Evolutionary conservation across 1,284 basidiomycete genomes (phyloP).

Genomic region (Fomitopsis betulina): DNA sequence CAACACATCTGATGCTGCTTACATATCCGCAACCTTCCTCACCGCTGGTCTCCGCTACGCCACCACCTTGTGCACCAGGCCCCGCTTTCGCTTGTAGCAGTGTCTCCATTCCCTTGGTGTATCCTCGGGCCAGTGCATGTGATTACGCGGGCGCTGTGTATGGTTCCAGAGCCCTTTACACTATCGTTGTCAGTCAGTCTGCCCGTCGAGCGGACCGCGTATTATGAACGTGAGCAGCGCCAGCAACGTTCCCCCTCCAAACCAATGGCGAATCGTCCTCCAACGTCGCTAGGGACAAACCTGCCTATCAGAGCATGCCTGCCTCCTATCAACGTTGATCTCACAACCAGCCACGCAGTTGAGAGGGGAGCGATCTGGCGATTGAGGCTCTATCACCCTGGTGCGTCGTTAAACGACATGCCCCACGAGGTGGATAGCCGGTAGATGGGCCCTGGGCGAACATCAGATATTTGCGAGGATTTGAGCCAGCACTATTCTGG

Average conservation of each 20-base stretch:
- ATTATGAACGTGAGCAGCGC: background rate
- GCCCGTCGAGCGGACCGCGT: background rate
- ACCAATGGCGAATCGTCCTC: background rate
- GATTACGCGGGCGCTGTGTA: conserved; percentile 1
- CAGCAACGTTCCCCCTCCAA: background rate
- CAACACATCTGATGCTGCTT: background rate
- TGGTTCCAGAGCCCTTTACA: background rate
- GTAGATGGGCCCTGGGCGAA: conserved; percentile 1
- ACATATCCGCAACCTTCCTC: background rate
- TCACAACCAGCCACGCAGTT: background rate
- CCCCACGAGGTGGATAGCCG: conserved; percentile 2
- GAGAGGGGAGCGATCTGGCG: background rate
- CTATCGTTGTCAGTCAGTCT: background rate
- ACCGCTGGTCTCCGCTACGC: background rate
- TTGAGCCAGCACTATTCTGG: background rate
- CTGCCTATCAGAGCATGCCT: conserved; percentile 3
- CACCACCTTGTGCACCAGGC: background rate
- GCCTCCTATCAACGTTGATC: conserved; percentile 7
- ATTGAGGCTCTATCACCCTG: background rate
- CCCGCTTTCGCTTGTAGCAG: background rate
- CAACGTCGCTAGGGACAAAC: background rate
- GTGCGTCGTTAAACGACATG: background rate
- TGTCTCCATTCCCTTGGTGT: conserved; percentile 1
- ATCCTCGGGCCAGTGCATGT: background rate
- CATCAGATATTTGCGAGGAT: background rate